Base-by-base conservation (phyloP, 495 filamentous ascomycete species). In the Friedmanniomyces simplex region DNA sequence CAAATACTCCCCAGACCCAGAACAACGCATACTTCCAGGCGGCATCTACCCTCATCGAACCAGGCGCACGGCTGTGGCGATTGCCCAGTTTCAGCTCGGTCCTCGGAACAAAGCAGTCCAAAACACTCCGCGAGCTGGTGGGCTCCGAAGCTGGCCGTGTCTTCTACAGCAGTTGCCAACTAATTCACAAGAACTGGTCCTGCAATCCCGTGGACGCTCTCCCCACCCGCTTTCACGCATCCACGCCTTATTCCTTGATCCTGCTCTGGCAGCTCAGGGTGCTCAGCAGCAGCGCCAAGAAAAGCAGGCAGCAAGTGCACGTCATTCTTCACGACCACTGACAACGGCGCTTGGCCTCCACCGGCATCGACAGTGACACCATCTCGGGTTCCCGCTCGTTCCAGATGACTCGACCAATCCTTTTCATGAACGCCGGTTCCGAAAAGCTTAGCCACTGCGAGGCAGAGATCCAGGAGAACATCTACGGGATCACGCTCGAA, bases 401-500 rank as follows among this genome's bases (percentile, higher is more conserved):
- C 39, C 39, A 43, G 14, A 20, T 13, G 4, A 20, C 14, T 20
- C 14, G 39, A 43, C 39, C 39, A 5, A 10, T 10, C 28, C 39
- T 20, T 16, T 43, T 13, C 13, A 43, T 6, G 14, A 6, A 43
- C 14, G 3, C 39, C 18, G 18, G 16, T 16, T 8, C 34, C 34
- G 8, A 16, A n/a, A 43, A 43, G 13, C 5, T 5, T 16, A 5
- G 39, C 4, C 18, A n/a, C 18, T 43, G 39, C 18, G 39, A 43
- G 18, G 5, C 13, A 5, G 7, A 11, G 21, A 54, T 41, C 32
- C 16, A 43, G 51, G 51, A 41, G 51, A 41, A 41, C 51, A 25
- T n/a, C 8, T 54, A 41, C 51, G 51, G 51, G 32, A n/a, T 54
- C 21, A 54, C 51, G 32, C 34, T 52, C 21, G 2, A 32, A 16